Conservation (phyloP, 2,329 filamentous ascomycete species). For the Zalaria obscura region DNA sequence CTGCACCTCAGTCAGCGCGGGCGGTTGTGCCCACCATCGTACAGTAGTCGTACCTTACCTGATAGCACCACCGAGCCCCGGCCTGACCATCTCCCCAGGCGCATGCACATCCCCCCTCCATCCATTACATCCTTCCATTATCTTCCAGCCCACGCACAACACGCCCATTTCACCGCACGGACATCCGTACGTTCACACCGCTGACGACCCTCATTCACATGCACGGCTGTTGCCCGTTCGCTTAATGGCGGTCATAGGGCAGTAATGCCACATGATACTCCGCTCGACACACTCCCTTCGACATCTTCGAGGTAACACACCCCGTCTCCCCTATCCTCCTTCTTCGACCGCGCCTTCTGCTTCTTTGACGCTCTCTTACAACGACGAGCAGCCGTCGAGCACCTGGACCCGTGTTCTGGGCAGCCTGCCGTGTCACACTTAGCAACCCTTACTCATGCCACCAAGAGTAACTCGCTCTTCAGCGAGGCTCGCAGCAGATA, state of each 20-base stretch:
- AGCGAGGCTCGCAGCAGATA: constrained; percentile 70
- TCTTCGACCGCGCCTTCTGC: background rate
- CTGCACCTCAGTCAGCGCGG: too few relatives aligned
- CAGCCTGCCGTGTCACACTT: background rate
- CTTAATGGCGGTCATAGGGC: background rate
- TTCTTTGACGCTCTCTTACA: background rate
- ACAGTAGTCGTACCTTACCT: too few relatives aligned
- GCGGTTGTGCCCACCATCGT: too few relatives aligned
- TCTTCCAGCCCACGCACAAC: too few relatives aligned
- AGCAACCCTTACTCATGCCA: constrained; percentile 57
- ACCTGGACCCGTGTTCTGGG: background rate
- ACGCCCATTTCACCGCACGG: too few relatives aligned
- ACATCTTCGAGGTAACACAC: background rate
- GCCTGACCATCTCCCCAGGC: too few relatives aligned
- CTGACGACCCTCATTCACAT: background rate
- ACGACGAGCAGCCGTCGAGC: background rate
- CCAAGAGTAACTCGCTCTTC: constrained; percentile 91
- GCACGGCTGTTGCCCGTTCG: background rate
- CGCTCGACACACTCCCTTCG: background rate
- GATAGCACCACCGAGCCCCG: too few relatives aligned
- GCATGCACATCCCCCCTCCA: too few relatives aligned
- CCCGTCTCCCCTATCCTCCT: background rate
- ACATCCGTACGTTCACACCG: too few relatives aligned
- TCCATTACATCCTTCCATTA: too few relatives aligned
- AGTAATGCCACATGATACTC: background rate